Percentiles rank a stretch among this genome's conserved stretches.
These are phyloP conservation scores for Canavalia ensiformis DNA, from an alignment of 306 rosid species.

Conservation along the genomic window DNA sequence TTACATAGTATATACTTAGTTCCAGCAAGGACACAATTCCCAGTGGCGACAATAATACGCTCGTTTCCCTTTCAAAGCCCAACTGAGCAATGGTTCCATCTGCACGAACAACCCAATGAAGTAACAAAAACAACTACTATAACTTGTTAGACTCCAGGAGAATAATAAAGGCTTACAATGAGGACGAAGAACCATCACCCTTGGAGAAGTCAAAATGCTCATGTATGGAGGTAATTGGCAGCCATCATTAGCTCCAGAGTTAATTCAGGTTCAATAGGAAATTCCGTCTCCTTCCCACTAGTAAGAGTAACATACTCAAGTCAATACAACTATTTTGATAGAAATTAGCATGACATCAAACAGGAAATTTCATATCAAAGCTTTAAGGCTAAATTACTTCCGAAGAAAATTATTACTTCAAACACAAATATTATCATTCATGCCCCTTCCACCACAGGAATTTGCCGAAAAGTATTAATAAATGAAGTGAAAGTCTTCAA, in stretches of 20 bases:
- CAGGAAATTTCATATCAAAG: slow-evolving; percentile 7
- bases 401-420: slow-evolving; percentile 20
- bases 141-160: slow-evolving; percentile 19
- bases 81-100: slow-evolving; percentile 21
- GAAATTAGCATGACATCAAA: slow-evolving; percentile 17
- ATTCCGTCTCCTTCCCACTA: slow-evolving; percentile 93
- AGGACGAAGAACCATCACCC: slow-evolving; percentile 34
- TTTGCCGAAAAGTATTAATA: background rate
- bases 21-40: slow-evolving; percentile 14
- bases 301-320: slow-evolving; percentile 40
- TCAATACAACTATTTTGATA: slow-evolving; percentile 22
- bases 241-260: slow-evolving; percentile 96
- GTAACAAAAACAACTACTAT: background rate
- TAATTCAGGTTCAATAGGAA: slow-evolving; percentile 89
- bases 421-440: background rate
- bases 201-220: slow-evolving; percentile 36
- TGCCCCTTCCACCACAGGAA: background rate
- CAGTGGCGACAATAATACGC: slow-evolving; percentile 7
- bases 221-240: slow-evolving; percentile 93
- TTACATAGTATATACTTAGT: slow-evolving; percentile 32
- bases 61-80: slow-evolving; percentile 1
- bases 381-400: background rate
- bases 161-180: slow-evolving; percentile 48
- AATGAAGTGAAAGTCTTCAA: background rate
- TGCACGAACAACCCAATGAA: background rate